These are phyloP conservation scores for Polygonum maritimum DNA, from an alignment of 148 eudicot genomes.

Conservation along the genomic window DNA sequence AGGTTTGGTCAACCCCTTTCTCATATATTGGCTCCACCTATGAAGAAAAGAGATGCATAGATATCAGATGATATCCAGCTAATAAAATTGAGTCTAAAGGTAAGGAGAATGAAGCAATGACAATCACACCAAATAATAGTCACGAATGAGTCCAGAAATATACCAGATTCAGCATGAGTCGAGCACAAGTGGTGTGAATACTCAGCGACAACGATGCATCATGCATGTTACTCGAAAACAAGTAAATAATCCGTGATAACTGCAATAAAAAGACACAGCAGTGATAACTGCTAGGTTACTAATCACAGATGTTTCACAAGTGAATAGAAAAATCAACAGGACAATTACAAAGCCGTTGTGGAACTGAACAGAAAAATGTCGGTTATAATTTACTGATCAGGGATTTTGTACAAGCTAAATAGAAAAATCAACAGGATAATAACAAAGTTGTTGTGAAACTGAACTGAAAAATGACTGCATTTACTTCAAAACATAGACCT, in stretches of 20 bases:
- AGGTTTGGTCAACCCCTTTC: constrained; percentile 77
- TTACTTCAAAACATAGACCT: background rate
- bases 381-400: background rate
- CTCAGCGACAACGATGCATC: constrained; percentile 89
- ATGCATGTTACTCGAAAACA: constrained; percentile 98
- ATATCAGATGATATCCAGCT: background rate
- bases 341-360: too few species aligned
- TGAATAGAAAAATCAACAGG: background rate
- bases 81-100: background rate
- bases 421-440: background rate
- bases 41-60: background rate
- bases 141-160: constrained; percentile 11
- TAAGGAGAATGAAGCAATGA: background rate
- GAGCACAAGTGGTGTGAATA: constrained; percentile 98
- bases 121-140: background rate
- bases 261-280: constrained; percentile 32
- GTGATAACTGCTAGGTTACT: background rate
- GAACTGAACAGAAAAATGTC: too few species aligned
- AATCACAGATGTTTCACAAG: too few species aligned
- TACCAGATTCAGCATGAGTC: constrained; percentile 95
- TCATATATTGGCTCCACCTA: constrained; percentile 98
- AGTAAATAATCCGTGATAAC: constrained; percentile 87
- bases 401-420: background rate
- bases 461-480: background rate
- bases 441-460: background rate